Percentiles rank a stretch among this genome's conserved stretches.
Conservation (phyloP, 257 asterid species). For the Petunia secreta region DNA sequence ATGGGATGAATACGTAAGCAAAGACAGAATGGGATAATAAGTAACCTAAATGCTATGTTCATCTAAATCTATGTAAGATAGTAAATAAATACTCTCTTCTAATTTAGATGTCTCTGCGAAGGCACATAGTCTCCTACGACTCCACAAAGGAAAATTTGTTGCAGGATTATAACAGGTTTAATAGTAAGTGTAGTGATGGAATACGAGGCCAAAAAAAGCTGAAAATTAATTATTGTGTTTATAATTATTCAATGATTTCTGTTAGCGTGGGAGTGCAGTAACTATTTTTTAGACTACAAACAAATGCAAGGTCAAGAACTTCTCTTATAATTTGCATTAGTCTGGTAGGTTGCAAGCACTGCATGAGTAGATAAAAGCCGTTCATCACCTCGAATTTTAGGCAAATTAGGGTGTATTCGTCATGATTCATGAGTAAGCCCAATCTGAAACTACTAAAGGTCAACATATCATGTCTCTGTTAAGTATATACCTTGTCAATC, state of each 20-base stretch:
- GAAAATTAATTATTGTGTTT: background rate
- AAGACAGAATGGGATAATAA: background rate
- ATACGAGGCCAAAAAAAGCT: background rate
- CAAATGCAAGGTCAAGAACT: background rate
- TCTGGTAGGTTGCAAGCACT: background rate
- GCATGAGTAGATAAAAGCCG: background rate
- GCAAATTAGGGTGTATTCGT: background rate
- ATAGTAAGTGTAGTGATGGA: background rate
- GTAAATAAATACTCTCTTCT: background rate
- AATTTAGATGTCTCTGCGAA: background rate
- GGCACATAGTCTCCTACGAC: background rate
- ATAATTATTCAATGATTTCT: background rate
- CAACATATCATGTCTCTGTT: background rate
- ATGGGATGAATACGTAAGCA: background rate
- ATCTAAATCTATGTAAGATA: background rate
- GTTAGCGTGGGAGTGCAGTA: background rate
- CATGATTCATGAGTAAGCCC: background rate
- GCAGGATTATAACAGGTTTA: background rate
- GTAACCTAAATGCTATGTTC: background rate
- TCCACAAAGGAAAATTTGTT: background rate
- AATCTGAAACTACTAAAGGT: background rate
- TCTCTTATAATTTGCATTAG: slow-evolving; percentile 15
- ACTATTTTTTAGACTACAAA: background rate
- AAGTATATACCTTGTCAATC: background rate
- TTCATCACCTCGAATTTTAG: background rate